phyloP scores from a whole-genome alignment of 805 yeast genomes.

The Hanseniaspora occidentalis region DNA sequence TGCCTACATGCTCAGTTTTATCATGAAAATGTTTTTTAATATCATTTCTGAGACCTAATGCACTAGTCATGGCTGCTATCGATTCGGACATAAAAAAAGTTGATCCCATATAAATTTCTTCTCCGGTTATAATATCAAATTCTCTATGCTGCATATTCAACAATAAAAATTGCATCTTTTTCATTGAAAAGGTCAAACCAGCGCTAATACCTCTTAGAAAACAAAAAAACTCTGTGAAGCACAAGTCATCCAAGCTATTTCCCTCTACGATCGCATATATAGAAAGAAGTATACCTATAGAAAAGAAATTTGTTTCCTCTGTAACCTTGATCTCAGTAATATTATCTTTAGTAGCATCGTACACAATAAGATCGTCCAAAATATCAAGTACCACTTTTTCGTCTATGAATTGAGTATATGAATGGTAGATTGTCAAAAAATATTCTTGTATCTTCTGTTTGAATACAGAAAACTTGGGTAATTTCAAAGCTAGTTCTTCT shows the following conservation, averaged over 20 bases:
- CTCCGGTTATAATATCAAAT: conserved; percentile 13
- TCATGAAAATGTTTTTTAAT: conserved; percentile 9
- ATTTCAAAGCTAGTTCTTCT: background rate
- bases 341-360: background rate
- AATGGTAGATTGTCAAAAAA: too few species aligned
- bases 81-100: conserved; percentile 7
- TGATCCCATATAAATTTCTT: conserved; percentile 14
- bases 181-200: conserved; percentile 7
- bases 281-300: background rate
- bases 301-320: background rate
- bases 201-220: background rate
- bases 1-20: conserved; percentile 12
- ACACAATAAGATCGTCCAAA: background rate
- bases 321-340: background rate
- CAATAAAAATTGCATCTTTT: conserved; percentile 18
- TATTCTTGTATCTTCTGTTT: too few species aligned
- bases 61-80: conserved; percentile 10
- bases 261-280: background rate
- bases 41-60: conserved; percentile 17
- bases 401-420: too few species aligned
- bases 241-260: background rate
- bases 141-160: conserved; percentile 12
- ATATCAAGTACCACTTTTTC: background rate
- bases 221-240: background rate
- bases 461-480: background rate